Evolutionary conservation across 2,329 filamentous ascomycete species (phyloP).

Genomic region (Monosporascus ibericus): DNA sequence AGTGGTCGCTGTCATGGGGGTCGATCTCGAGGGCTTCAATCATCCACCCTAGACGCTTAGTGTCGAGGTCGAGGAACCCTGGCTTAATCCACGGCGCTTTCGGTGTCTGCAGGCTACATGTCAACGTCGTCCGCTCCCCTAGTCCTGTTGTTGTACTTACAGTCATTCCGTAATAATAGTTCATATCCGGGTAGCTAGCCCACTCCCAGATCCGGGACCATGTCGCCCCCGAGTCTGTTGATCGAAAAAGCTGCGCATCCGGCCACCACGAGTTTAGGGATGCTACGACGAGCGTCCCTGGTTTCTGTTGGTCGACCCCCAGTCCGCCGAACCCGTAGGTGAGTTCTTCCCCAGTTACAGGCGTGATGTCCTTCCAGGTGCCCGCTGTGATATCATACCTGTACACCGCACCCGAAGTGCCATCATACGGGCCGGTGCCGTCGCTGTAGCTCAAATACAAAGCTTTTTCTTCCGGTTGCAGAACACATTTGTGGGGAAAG

Average conservation of each 20-base stretch:
- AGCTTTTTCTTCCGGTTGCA: conserved; percentile 44
- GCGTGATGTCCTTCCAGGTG: conserved; percentile 52
- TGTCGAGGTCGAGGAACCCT: conserved; percentile 39
- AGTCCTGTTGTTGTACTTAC: conserved; percentile 11
- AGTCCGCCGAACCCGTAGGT: conserved; percentile 52
- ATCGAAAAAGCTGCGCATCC: conserved; percentile 50
- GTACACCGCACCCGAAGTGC: conserved; percentile 45
- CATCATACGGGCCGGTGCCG: conserved; percentile 52
- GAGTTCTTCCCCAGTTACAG: conserved; percentile 38
- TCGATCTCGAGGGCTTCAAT: conserved; percentile 53
- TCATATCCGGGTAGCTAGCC: conserved; percentile 37
- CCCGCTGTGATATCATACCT: conserved; percentile 44
- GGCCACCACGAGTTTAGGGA: conserved; percentile 55
- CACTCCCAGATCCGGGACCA: conserved; percentile 51
- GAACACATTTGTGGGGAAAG: conserved; percentile 48
- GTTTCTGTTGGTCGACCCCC: conserved; percentile 44
- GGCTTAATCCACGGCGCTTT: conserved; percentile 49
- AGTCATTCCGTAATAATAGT: conserved; percentile 41
- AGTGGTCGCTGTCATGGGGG: conserved; percentile 53
- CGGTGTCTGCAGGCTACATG: conserved; percentile 20
- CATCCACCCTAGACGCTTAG: conserved; percentile 54
- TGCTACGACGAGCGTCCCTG: conserved; percentile 51
- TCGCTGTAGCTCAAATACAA: conserved; percentile 51
- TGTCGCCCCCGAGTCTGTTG: conserved; percentile 46
- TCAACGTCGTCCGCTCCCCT: conserved; percentile 1